Conservation (phyloP, 225 moss, liverwort and hornwort species). For the Marchantia polymorpha region DNA sequence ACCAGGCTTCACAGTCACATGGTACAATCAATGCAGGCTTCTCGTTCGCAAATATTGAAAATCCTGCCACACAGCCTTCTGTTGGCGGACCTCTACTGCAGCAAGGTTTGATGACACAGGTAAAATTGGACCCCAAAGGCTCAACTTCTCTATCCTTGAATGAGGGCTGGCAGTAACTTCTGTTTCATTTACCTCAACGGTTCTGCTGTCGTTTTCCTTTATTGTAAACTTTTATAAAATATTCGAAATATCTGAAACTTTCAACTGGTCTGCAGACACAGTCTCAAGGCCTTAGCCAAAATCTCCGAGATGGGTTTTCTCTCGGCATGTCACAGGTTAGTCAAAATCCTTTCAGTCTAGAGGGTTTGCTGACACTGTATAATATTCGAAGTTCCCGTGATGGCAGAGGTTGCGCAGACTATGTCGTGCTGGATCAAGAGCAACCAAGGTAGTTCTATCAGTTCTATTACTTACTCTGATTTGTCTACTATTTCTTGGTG, state of each 20-base stretch:
- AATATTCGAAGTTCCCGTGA: neutral
- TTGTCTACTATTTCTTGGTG: no score
- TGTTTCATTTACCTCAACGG: neutral
- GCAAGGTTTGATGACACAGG: constrained; percentile 88
- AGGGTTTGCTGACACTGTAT: neutral
- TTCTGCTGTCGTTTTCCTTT: neutral
- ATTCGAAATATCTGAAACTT: neutral
- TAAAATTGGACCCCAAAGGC: constrained; percentile 4
- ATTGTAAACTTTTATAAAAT: neutral
- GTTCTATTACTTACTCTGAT: neutral
- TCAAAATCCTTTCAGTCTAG: neutral
- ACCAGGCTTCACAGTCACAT: constrained; percentile 82
- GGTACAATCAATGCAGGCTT: constrained; percentile 67
- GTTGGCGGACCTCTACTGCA: constrained; percentile 80
- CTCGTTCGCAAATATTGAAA: constrained; percentile 79
- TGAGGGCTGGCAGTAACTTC: neutral
- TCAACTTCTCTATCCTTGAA: neutral
- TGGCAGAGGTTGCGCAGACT: neutral
- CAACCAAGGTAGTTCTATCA: neutral
- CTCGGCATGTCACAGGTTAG: constrained; percentile 89
- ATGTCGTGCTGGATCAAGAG: neutral
- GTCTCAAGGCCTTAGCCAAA: constrained; percentile 82
- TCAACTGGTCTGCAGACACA: constrained; percentile 44
- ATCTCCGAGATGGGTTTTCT: constrained; percentile 83
- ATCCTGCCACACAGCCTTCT: constrained; percentile 85